Conservation (phyloP, 345 rosid species). For the Iberis pinnata region DNA sequence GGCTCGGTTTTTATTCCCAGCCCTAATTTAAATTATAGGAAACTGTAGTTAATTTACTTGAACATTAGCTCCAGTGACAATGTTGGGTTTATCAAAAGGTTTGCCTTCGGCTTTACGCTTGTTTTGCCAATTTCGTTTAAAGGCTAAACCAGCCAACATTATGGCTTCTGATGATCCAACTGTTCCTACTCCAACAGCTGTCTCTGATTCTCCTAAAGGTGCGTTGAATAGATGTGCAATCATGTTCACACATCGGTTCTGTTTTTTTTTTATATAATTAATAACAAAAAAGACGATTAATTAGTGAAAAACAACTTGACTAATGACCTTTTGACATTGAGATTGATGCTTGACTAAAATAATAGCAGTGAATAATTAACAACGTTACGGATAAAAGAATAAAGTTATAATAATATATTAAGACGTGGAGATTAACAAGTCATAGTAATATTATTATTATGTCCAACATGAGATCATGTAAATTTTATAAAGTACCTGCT, state of each 20-base stretch:
- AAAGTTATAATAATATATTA: conserved; percentile 4
- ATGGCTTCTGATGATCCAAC: conserved; percentile 64
- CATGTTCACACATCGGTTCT: conserved; percentile 42
- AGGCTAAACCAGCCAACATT: conserved; percentile 61
- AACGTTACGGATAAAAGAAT: not conserved
- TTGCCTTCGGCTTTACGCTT: conserved; percentile 42
- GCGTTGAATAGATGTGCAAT: conserved; percentile 37
- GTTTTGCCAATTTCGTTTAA: conserved; percentile 57
- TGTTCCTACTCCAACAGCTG: conserved; percentile 53
- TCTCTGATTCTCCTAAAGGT: conserved; percentile 47
- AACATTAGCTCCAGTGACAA: conserved; percentile 65
- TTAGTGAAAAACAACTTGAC: conserved; percentile 11
- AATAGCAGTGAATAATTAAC: not conserved
- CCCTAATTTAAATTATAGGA: too few species aligned
- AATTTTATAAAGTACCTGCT: not conserved
- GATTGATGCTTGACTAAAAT: conserved; percentile 14
- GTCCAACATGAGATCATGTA: not conserved
- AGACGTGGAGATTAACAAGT: conserved; percentile 4
- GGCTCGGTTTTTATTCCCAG: too few species aligned
- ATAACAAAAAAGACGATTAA: not conserved
- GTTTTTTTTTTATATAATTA: not conserved
- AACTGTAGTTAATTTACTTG: conserved; percentile 27
- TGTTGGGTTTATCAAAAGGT: conserved; percentile 50
- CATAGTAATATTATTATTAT: not conserved
- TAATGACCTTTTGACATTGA: conserved; percentile 6